phyloP scores from a whole-genome alignment of 2,329 filamentous ascomycete species.

The Monosporascus ibericus region DNA sequence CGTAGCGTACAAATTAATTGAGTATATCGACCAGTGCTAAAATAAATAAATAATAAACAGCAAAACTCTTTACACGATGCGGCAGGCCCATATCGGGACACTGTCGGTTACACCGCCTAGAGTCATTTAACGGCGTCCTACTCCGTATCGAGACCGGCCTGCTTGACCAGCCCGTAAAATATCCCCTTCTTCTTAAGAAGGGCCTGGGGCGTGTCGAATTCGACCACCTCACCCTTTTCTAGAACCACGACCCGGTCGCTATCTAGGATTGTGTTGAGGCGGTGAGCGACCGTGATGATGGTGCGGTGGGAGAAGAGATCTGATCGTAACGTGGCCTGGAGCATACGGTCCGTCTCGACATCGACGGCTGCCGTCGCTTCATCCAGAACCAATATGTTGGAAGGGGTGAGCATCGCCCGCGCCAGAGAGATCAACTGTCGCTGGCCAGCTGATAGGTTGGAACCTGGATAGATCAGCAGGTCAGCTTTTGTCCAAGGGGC shows the following conservation, averaged over 20 bases:
- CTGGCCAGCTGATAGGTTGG: conserved; percentile 92
- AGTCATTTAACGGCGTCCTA: conserved; percentile 11
- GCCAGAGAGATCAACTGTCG: conserved; percentile 90
- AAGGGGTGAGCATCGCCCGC: conserved; percentile 87
- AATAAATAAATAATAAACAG: too few species aligned
- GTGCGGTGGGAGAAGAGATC: conserved; percentile 80
- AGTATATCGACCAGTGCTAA: too few species aligned
- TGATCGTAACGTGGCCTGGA: conserved; percentile 58
- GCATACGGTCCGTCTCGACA: conserved; percentile 61
- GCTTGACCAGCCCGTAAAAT: conserved; percentile 87
- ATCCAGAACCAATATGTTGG: conserved; percentile 93
- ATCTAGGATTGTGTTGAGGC: conserved; percentile 93
- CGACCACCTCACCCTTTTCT: conserved; percentile 81
- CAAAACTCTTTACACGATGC: background rate
- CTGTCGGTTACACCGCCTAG: background rate
- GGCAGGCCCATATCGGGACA: background rate
- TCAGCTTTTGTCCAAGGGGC: conserved; percentile 9
- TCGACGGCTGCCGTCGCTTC: conserved; percentile 83
- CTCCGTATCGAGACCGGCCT: conserved; percentile 67
- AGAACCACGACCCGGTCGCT: conserved; percentile 88
- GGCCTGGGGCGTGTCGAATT: conserved; percentile 82
- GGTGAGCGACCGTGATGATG: conserved; percentile 96
- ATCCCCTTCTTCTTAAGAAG: conserved; percentile 70
- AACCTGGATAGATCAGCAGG: conserved; percentile 50
- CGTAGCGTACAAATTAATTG: too few species aligned